phyloP scores from a whole-genome alignment of 371 early-diverging fungal species.

The Amoeboaphelidium occidentale region DNA sequence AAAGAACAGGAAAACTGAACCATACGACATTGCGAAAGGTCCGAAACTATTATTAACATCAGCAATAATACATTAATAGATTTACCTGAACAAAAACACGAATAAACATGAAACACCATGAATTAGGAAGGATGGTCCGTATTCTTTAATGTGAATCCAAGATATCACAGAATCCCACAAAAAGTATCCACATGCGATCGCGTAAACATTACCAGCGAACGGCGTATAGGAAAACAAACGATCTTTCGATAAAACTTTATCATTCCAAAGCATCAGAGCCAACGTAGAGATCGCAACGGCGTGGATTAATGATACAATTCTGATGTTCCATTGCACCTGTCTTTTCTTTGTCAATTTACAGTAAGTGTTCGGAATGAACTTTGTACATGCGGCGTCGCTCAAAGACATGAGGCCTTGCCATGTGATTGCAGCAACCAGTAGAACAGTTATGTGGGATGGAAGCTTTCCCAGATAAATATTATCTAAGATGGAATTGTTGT shows the following conservation, averaged over 20 bases:
- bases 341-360: background rate
- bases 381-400: too few species aligned
- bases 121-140: slow-evolving; percentile 52
- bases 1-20: slow-evolving; percentile 60
- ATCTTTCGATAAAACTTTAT: slow-evolving; percentile 30
- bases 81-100: slow-evolving; percentile 29
- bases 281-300: slow-evolving; percentile 27
- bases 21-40: slow-evolving; percentile 67
- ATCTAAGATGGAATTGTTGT: too few species aligned
- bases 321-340: slow-evolving; percentile 39
- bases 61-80: background rate
- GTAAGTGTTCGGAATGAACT: too few species aligned
- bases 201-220: slow-evolving; percentile 43
- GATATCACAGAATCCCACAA: slow-evolving; percentile 60
- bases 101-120: slow-evolving; percentile 54
- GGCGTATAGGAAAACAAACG: slow-evolving; percentile 45
- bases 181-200: slow-evolving; percentile 73
- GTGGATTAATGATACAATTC: slow-evolving; percentile 28
- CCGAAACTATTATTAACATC: slow-evolving; percentile 13
- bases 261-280: slow-evolving; percentile 32
- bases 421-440: too few species aligned
- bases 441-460: too few species aligned
- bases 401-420: too few species aligned
- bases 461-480: too few species aligned
- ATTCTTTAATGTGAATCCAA: slow-evolving; percentile 32